Evolutionary conservation across 768 basidiomycete genomes (phyloP), one percentile per base, ranked within the genome.

Genomic region (Kwoniella botswanensis): DNA sequence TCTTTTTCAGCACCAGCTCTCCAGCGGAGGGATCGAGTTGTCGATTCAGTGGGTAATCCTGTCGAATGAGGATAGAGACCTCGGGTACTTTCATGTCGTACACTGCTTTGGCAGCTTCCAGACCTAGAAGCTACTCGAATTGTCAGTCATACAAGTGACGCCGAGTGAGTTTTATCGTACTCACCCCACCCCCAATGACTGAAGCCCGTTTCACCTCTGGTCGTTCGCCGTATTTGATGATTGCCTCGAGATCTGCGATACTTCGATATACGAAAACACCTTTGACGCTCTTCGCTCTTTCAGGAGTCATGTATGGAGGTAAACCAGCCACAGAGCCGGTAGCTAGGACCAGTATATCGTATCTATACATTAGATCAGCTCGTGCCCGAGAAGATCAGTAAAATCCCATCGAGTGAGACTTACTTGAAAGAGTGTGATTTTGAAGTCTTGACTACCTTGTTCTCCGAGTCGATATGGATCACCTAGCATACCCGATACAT

Each of bases 201-300:
- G 87, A 85, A 0, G 87, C 89, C 58, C 70, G 76, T 3, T 83
- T 86, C 9, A 89, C 85, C 1, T 83, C 79, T 10, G 84, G 84
- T 57, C 82, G 74, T 56, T 88, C 85, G 3, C 89, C 86, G 75
- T 89, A 91, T n/a, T 82, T 75, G 59, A 91, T 86, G 69, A 92
- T 89, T 5, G 82, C 84, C 67, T 91, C 87, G 53, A 92, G 84
- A 76, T 92, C 91, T 22, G 88, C 83, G 56, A 92, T 88, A 71
- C 88, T 91, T 42, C 91, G 88, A 76, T 92, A 92, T 0, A 90
- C 90, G 70, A 91, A 91, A 2, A 90, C 83, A 4, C 91, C 91
- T 66, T 55, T 13, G 1, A 52, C 87, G 41, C 75, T 79, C 18
- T 79, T 82, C 3, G 85, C 84, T 17, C 84, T 74, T 41, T 85